These are phyloP conservation scores for Debaryomyces singareniensis DNA, from an alignment of 1,139 yeast genomes.

Conservation along the genomic window DNA sequence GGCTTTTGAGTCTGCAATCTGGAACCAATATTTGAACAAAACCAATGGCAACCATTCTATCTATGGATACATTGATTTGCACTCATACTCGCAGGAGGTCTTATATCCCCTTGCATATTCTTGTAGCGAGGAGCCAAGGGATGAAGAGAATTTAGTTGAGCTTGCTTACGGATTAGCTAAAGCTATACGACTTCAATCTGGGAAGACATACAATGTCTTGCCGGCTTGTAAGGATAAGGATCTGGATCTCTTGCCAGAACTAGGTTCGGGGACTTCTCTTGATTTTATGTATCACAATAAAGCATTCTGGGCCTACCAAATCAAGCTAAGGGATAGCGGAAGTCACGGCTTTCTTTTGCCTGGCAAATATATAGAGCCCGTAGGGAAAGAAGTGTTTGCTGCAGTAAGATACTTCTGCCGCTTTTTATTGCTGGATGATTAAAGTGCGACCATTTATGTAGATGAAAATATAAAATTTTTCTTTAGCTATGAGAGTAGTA, in stretches of 20 bases:
- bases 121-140: conserved; percentile 67
- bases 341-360: conserved; percentile 81
- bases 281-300: conserved; percentile 80
- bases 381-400: conserved; percentile 67
- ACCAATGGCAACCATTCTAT: conserved; percentile 56
- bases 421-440: conserved; percentile 46
- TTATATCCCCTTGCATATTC: conserved; percentile 80
- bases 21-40: conserved; percentile 58
- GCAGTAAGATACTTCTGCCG: conserved; percentile 66
- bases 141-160: conserved; percentile 73
- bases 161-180: conserved; percentile 76
- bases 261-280: conserved; percentile 76
- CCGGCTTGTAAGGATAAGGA: conserved; percentile 79
- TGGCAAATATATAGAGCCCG: conserved; percentile 61
- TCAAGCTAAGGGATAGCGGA: conserved; percentile 78
- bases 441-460: conserved; percentile 1
- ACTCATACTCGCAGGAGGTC: conserved; percentile 79
- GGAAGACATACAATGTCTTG: conserved; percentile 58
- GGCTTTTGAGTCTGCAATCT: conserved; percentile 62
- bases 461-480: background rate
- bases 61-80: conserved; percentile 75
- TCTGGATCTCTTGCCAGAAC: conserved; percentile 61
- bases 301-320: conserved; percentile 80
- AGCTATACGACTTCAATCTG: conserved; percentile 58
- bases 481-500: conserved; percentile 65